A percentile compares a stretch with the other conserved stretches of the same genome.
These are phyloP conservation scores for Kuraishia ogatae DNA, from an alignment of 805 yeast genomes.

Conservation along the genomic window DNA sequence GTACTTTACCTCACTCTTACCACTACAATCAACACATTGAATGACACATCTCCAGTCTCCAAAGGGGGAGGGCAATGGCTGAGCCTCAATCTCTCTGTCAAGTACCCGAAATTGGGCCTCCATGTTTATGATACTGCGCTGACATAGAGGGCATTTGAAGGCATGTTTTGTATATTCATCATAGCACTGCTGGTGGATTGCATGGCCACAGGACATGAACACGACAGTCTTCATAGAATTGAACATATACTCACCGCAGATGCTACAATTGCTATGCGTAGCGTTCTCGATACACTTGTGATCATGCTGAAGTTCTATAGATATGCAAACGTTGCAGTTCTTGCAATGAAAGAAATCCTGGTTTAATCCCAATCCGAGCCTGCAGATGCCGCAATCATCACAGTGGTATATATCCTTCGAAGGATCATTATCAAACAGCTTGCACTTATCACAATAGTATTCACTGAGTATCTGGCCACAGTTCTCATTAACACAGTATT, in stretches of 20 bases:
- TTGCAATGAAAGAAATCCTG: constrained; percentile 89
- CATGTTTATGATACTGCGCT: constrained; percentile 77
- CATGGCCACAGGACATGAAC: constrained; percentile 91
- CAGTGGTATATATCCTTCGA: constrained; percentile 84
- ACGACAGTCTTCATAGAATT: constrained; percentile 76
- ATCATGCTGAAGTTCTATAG: constrained; percentile 65
- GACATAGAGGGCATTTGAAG: constrained; percentile 88
- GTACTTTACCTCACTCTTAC: constrained; percentile 64
- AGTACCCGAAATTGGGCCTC: constrained; percentile 81
- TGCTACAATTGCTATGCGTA: constrained; percentile 88
- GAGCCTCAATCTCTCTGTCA: constrained; percentile 73
- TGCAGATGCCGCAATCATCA: constrained; percentile 86
- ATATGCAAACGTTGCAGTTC: constrained; percentile 81
- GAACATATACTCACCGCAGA: constrained; percentile 86
- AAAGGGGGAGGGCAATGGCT: constrained; percentile 76
- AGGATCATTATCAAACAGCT: constrained; percentile 73
- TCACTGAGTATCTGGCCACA: constrained; percentile 64
- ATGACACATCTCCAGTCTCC: constrained; percentile 67
- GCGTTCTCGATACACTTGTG: constrained; percentile 84
- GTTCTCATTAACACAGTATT: constrained; percentile 43
- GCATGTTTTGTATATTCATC: constrained; percentile 74
- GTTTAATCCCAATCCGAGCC: constrained; percentile 81
- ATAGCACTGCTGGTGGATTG: constrained; percentile 81
- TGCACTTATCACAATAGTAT: constrained; percentile 74
- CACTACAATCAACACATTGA: constrained; percentile 81